These are phyloP conservation scores for Endocalyx cinctus DNA, from an alignment of 2,329 filamentous ascomycete species.

Conservation along the genomic window DNA sequence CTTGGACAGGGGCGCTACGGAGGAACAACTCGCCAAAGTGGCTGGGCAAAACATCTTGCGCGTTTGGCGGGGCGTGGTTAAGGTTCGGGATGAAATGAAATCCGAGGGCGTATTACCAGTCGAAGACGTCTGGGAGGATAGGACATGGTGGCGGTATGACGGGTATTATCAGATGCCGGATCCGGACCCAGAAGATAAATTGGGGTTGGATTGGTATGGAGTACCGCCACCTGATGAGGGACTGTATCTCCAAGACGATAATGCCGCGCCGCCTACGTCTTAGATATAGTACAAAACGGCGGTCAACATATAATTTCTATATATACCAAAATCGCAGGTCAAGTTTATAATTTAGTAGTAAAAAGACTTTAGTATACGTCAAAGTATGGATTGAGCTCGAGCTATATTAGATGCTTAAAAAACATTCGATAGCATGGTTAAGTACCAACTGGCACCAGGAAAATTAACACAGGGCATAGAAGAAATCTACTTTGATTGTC, in stretches of 20 bases:
- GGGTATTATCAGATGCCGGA: conserved; percentile 29
- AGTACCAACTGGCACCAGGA: too few relatives aligned
- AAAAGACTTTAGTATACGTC: too few relatives aligned
- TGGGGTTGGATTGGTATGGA: conserved; percentile 27
- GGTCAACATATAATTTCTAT: neutral
- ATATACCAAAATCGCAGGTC: neutral
- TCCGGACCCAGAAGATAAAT: conserved; percentile 26
- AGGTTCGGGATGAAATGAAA: conserved; percentile 23
- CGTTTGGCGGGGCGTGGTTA: conserved; percentile 25
- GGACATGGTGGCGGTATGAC: conserved; percentile 29
- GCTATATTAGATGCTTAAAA: too few relatives aligned
- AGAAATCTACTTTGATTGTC: too few relatives aligned
- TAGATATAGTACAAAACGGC: conserved; percentile 1
- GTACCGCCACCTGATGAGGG: conserved; percentile 17
- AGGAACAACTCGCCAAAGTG: conserved; percentile 31
- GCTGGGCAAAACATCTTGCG: conserved; percentile 33
- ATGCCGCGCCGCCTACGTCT: too few relatives aligned
- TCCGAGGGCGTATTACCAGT: conserved; percentile 25
- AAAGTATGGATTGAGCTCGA: too few relatives aligned
- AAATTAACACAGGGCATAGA: too few relatives aligned
- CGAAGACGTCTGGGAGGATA: conserved; percentile 30
- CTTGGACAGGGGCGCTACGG: conserved; percentile 32
- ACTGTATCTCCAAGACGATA: conserved; percentile 12
- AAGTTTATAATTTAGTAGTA: too few relatives aligned
- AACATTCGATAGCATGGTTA: neutral